phyloP scores from a whole-genome alignment of 352 stramenopile genomes.

The Phytophthora lateralis region DNA sequence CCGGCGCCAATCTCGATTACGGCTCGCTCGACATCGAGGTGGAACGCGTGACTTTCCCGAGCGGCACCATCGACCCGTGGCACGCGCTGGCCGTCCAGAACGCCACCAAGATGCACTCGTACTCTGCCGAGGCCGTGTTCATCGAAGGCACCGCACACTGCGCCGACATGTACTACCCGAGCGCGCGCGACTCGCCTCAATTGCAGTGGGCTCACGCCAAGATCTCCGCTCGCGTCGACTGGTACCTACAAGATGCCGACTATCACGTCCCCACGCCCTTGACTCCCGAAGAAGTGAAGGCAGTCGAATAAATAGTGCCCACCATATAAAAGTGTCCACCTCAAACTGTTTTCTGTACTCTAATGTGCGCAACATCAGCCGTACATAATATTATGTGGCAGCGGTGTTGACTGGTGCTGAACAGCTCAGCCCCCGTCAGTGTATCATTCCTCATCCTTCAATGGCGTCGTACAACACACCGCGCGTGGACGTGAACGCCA shows the following conservation, averaged over 20 bases:
- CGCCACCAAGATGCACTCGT: conserved; percentile 58
- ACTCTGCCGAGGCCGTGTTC: conserved; percentile 62
- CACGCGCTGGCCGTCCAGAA: conserved; percentile 83
- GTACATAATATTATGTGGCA: conserved; percentile 23
- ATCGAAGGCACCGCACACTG: conserved; percentile 86
- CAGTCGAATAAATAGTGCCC: conserved; percentile 25
- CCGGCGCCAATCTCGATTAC: conserved; percentile 77
- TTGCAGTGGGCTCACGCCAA: conserved; percentile 75
- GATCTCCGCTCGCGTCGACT: conserved; percentile 54
- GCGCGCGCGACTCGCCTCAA: conserved; percentile 45
- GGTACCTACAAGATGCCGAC: conserved; percentile 42
- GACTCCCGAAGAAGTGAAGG: conserved; percentile 18
- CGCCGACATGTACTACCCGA: conserved; percentile 85
- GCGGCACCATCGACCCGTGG: conserved; percentile 87
- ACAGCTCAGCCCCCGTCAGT: not conserved
- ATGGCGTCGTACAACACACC: conserved; percentile 84
- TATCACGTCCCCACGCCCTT: conserved; percentile 1
- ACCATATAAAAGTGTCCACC: conserved; percentile 1
- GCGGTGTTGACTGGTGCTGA: conserved; percentile 2
- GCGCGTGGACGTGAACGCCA: conserved; percentile 81
- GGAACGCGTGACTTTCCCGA: conserved; percentile 81
- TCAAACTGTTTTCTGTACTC: too few relatives aligned
- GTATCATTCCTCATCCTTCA: conserved; percentile 25
- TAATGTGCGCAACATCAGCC: not conserved
- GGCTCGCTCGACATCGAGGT: conserved; percentile 78